phyloP scores from a whole-genome alignment of 179 eudicot genomes.

The Beta corolliflora region DNA sequence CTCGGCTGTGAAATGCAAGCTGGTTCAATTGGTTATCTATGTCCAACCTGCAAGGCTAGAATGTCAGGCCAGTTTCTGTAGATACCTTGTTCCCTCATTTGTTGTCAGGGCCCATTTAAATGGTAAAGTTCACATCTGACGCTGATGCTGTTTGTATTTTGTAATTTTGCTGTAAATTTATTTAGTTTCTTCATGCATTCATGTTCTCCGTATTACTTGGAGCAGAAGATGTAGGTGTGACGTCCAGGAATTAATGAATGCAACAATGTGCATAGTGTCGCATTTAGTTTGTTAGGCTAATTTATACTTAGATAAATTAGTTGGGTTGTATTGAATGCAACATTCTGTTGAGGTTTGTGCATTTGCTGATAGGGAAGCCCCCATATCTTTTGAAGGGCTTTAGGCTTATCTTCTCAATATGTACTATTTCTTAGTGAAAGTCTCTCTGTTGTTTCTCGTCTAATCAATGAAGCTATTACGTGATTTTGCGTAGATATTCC shows the following conservation, averaged over 20 bases:
- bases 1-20: slow-evolving; percentile 53
- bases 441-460: neutral
- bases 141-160: slow-evolving; percentile 14
- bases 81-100: slow-evolving; percentile 10
- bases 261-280: slow-evolving; percentile 29
- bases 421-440: neutral
- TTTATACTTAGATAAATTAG: neutral
- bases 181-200: slow-evolving; percentile 22
- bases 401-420: slow-evolving; percentile 13
- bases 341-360: slow-evolving; percentile 9
- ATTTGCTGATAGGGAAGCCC: slow-evolving; percentile 16
- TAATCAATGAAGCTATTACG: neutral
- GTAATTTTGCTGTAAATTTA: slow-evolving; percentile 16
- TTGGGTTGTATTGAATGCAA: neutral
- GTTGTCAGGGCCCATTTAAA: neutral
- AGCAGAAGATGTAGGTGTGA: slow-evolving; percentile 14
- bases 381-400: slow-evolving; percentile 4
- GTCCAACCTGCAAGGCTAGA: slow-evolving; percentile 76
- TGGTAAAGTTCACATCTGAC: slow-evolving; percentile 16
- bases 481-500: neutral
- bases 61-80: slow-evolving; percentile 54
- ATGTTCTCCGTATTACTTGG: slow-evolving; percentile 4
- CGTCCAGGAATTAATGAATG: slow-evolving; percentile 16
- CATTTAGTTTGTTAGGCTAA: slow-evolving; percentile 19
- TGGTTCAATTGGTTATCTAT: slow-evolving; percentile 69